These are phyloP conservation scores for Diutina catenulata DNA, from an alignment of 1,139 yeast species.

Conservation along the genomic window DNA sequence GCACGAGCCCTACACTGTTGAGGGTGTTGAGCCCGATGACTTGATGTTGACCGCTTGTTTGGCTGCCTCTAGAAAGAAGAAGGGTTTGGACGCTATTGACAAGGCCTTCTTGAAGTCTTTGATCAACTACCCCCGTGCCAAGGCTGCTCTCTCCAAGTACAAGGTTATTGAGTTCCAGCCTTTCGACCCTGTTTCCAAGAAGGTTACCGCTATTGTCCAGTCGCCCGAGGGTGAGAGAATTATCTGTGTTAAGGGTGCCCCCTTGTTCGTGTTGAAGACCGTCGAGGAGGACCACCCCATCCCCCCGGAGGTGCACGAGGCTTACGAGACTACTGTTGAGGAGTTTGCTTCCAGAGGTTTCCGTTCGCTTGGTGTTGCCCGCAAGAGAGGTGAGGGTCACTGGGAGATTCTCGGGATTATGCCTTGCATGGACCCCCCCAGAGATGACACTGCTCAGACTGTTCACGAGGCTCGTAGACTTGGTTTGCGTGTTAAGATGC, in stretches of 20 bases:
- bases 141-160: slow-evolving; percentile 91
- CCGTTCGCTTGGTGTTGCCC: slow-evolving; percentile 97
- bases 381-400: slow-evolving; percentile 98
- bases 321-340: slow-evolving; percentile 93
- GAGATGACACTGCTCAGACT: slow-evolving; percentile 96
- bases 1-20: slow-evolving; percentile 98
- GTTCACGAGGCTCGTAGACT: slow-evolving; percentile 85
- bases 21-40: slow-evolving; percentile 96
- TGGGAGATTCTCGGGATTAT: slow-evolving; percentile 97
- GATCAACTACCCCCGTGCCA: slow-evolving; percentile 81
- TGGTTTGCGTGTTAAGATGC: slow-evolving; percentile 95
- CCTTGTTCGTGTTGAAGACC: slow-evolving; percentile 87
- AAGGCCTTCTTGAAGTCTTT: slow-evolving; percentile 93
- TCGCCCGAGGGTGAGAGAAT: slow-evolving; percentile 95
- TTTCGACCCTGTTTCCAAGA: slow-evolving; percentile 95
- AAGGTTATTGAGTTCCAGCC: slow-evolving; percentile 94
- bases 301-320: slow-evolving; percentile 89
- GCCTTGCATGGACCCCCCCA: slow-evolving; percentile 99
- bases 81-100: slow-evolving; percentile 97
- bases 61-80: slow-evolving; percentile 98
- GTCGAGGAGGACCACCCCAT: slow-evolving; percentile 95
- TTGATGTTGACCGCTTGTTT: slow-evolving; percentile 96
- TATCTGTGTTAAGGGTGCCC: slow-evolving; percentile 97
- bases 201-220: slow-evolving; percentile 89
- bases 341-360: slow-evolving; percentile 97